These are phyloP conservation scores for Aspergillus tamarii DNA, from an alignment of 2,329 filamentous ascomycete species.

Conservation along the genomic window DNA sequence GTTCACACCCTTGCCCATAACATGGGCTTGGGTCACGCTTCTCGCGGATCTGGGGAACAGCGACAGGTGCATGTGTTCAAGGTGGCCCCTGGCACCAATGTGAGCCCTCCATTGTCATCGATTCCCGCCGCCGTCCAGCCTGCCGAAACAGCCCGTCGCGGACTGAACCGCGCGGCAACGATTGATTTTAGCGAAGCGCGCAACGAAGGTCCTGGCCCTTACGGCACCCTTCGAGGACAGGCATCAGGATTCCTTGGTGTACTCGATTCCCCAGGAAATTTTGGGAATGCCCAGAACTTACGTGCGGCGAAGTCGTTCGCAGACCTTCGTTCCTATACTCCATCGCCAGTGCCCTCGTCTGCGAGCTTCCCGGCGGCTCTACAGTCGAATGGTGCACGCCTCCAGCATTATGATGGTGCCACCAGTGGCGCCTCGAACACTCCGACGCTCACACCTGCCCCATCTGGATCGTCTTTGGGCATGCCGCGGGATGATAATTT, in stretches of 20 bases:
- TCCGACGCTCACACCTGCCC: conserved; percentile 66
- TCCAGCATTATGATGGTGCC: conserved; percentile 60
- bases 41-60: conserved; percentile 83
- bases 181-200: conserved; percentile 90
- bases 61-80: conserved; percentile 87
- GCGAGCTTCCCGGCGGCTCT: conserved; percentile 79
- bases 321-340: conserved; percentile 91
- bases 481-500: conserved; percentile 60
- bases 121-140: conserved; percentile 67
- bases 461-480: conserved; percentile 51
- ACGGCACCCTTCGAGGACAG: conserved; percentile 72
- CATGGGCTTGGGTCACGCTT: conserved; percentile 88
- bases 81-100: conserved; percentile 54
- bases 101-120: conserved; percentile 65
- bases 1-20: conserved; percentile 95
- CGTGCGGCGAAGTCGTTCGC: conserved; percentile 96
- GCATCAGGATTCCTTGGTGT: conserved; percentile 82
- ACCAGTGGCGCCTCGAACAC: conserved; percentile 65
- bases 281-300: conserved; percentile 75
- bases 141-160: conserved; percentile 77
- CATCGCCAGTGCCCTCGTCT: conserved; percentile 86
- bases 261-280: conserved; percentile 72
- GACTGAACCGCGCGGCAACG: conserved; percentile 90
- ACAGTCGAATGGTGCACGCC: conserved; percentile 63
- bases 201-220: conserved; percentile 71